Evolutionary conservation across 1,284 basidiomycete species (phyloP), one percentile per base, ranked within the genome.

Genomic region (Limonomyces culmigenus): DNA sequence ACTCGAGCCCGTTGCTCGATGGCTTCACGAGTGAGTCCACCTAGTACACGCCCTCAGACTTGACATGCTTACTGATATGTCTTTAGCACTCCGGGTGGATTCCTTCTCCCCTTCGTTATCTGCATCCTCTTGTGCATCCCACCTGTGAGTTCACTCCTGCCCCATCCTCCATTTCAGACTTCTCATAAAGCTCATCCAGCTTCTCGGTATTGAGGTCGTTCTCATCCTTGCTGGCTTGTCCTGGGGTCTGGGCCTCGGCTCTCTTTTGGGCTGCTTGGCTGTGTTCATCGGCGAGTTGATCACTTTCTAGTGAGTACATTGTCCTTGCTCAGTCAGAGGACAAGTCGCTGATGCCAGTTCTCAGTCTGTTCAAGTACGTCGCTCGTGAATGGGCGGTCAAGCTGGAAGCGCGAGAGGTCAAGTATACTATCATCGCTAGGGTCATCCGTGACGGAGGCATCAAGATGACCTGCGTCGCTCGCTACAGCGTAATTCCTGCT

Each of bases 401-500:
- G 42, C 54, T 67, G 39, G 75, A 80, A 50, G 53, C 59, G 45
- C 64, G 61, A 29, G 70, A 63, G 39, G 52, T 75, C 33, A 60
- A 61, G 33, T 79, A 78, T 46, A 74, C 64, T 13, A 67, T 67
- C 50, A 60, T 80, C 36, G 69, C 73, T 12, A 64, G 63, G 45
- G 60, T 75, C 32, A 65, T 78, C 15, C 57, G 73, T 5, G 69
- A 77, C n/a, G 76, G 77, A 11, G 74, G 75, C 1, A 73, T 80
- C 54, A 62, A 59, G 45, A 59, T 79, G 38, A 65, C 73, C 3
- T 52, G 75, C 33, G 55, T 74, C 16, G 69, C 64, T 2, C 59
- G 75, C 33, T 56, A 71, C 29, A 70, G 67, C 35, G 73, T 70
- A 12, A 68, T 79, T 19, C 77, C 78, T 0, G 71, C 69, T n/a